Evolutionary conservation across 257 asterid species (phyloP), one percentile per base, ranked within the genome.

Genomic region (Solanum etuberosum): DNA sequence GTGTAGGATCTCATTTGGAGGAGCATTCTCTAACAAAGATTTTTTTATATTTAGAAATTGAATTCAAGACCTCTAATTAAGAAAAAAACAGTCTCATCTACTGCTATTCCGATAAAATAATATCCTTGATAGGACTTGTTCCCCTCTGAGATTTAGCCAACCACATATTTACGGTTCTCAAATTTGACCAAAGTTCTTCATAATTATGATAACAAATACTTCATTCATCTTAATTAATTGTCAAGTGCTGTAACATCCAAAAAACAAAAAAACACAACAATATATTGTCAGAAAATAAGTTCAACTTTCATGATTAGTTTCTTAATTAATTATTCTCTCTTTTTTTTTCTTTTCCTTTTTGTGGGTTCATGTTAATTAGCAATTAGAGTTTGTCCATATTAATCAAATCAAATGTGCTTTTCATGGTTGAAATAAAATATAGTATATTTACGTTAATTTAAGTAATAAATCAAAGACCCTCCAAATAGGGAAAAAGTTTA

Each of bases 41-140:
- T 16, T 46, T 15, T 51, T 0, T 18, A 2, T 51, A 18, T 18
- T 0, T 18, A 51, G 0, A 1, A 51, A 0, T 2, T 51, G 0
- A 51, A 0, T 2, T 51, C 9, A 51, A 51, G 0, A 18, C 1
- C 4, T 18, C n/a, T 18, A 18, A 51, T 51, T 51, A 2, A 51
- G 23, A 6, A 18, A 54, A 7, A 0, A 54, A 0, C 63, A 54
- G 4, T 54, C 2, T 18, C 4, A 54, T 54, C 9, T 51, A 4
- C 3, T 9, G 12, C 21, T 23, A 29, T 51, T 51, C 4, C 0
- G 9, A 34, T 35, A 23, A 21, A 37, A 38, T 74, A 38, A n/a
- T 23, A 29, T 37, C 54, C 46, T 3, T 9, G 84, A 78, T 14
- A 78, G 0, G 40, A 6, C 65, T 43, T 43, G 65, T 43, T 43